phyloP scores from a whole-genome alignment of 345 rosid genomes.

The Syzygium grande region DNA sequence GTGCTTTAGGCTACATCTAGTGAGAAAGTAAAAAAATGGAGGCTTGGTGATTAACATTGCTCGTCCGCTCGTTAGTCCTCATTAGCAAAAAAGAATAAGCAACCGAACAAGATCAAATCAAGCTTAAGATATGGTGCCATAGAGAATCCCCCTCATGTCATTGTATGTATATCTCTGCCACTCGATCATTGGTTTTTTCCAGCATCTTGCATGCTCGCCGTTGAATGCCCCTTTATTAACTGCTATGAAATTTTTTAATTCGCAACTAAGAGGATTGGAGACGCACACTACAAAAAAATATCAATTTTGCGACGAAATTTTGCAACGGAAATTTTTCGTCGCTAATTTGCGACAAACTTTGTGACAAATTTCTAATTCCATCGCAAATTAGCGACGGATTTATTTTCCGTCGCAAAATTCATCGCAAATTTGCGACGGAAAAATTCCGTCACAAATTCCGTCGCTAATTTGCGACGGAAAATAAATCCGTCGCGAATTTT shows the following conservation, averaged over 20 bases:
- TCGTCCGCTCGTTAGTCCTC: background rate
- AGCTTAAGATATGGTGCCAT: background rate
- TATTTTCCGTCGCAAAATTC: too few relatives aligned
- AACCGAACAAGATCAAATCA: background rate
- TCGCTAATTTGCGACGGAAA: too few relatives aligned
- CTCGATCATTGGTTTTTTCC: background rate
- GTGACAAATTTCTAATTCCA: too few relatives aligned
- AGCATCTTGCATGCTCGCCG: background rate
- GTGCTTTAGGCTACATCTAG: background rate
- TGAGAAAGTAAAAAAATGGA: background rate
- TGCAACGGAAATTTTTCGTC: too few relatives aligned
- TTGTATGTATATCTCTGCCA: background rate
- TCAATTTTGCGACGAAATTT: too few relatives aligned
- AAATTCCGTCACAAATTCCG: too few relatives aligned
- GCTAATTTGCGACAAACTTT: too few relatives aligned
- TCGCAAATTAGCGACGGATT: too few relatives aligned
- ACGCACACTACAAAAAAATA: too few relatives aligned
- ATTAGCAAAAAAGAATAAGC: background rate
- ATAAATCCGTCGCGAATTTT: too few relatives aligned
- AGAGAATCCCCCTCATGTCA: background rate
- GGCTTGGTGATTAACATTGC: background rate
- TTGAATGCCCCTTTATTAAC: background rate
- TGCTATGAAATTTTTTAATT: background rate
- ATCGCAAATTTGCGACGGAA: too few relatives aligned
- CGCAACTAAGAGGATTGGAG: background rate